A percentile compares a stretch with the other conserved stretches of the same genome.
Evolutionary conservation across 2,329 filamentous ascomycete genomes (phyloP).

Genomic region (Parasarocladium wereldwijsianum): DNA sequence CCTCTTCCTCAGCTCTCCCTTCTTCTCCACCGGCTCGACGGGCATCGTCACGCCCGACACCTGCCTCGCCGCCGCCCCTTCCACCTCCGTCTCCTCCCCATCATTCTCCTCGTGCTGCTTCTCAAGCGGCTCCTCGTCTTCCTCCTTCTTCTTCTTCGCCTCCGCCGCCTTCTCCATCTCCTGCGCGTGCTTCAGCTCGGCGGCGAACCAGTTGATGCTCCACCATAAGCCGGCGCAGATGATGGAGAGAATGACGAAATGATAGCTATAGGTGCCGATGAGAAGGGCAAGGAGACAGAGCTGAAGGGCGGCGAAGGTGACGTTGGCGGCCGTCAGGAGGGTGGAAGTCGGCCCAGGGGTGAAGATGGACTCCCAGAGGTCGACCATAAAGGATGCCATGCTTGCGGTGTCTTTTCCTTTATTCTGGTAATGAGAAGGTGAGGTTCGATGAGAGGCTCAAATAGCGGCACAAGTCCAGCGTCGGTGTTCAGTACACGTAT

Average conservation of each 20-base stretch:
- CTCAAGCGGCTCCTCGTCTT: constrained; percentile 16
- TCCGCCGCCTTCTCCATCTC: constrained; percentile 23
- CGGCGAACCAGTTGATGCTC: constrained; percentile 93
- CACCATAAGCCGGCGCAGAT: constrained; percentile 78
- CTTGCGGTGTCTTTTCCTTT: constrained; percentile 3
- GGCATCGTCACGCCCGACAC: constrained; percentile 7
- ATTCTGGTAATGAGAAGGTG: constrained; percentile 1
- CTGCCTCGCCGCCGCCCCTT: constrained; percentile 11
- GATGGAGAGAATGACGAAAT: constrained; percentile 71
- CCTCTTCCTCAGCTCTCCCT: constrained; percentile 35
- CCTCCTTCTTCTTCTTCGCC: constrained; percentile 17
- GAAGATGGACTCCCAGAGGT: constrained; percentile 88
- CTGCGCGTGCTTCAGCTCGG: constrained; percentile 37
- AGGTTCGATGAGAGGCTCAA: too few relatives aligned
- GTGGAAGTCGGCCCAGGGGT: constrained; percentile 80
- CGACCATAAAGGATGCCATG: constrained; percentile 51
- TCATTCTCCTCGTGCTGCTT: background rate
- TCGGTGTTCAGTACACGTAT: too few relatives aligned
- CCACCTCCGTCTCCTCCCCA: constrained; percentile 27
- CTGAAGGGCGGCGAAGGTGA: constrained; percentile 75
- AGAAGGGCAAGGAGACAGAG: constrained; percentile 62
- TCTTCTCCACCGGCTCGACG: constrained; percentile 25
- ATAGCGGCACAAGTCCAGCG: too few relatives aligned
- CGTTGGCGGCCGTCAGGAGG: constrained; percentile 80
- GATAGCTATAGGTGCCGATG: constrained; percentile 69